These are phyloP conservation scores for Huntiella bhutanensis DNA, from an alignment of 2,329 filamentous ascomycete genomes.

Conservation along the genomic window DNA sequence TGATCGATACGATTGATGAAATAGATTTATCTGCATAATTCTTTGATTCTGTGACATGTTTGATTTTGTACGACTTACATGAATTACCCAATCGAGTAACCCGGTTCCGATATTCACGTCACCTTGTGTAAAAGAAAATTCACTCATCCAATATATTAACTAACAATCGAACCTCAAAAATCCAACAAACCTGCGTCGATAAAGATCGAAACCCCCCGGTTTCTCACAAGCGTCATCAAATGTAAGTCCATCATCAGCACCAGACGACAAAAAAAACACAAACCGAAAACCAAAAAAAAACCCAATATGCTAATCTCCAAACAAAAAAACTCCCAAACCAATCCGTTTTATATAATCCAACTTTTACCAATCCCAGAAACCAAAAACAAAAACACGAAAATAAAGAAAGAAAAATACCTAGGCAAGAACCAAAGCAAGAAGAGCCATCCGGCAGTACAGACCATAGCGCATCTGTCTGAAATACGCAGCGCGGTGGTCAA, in stretches of 20 bases:
- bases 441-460: constrained; percentile 92
- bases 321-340: neutral
- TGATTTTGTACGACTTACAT: no score
- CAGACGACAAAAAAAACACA: neutral
- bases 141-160: neutral
- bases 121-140: neutral
- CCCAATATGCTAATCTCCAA: neutral
- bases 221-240: no score
- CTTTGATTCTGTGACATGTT: no score
- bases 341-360: no score
- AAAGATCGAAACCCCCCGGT: neutral
- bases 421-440: constrained; percentile 77
- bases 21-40: no score
- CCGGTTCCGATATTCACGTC: no score
- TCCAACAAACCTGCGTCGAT: neutral
- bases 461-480: constrained; percentile 98
- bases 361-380: neutral
- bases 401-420: constrained; percentile 11
- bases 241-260: neutral
- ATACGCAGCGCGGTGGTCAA: constrained; percentile 90
- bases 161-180: neutral
- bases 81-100: no score
- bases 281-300: neutral
- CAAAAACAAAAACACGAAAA: constrained; percentile 6
- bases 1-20: no score